Conservation (phyloP, 306 rosid genomes). For the Erythrophleum fordii region DNA sequence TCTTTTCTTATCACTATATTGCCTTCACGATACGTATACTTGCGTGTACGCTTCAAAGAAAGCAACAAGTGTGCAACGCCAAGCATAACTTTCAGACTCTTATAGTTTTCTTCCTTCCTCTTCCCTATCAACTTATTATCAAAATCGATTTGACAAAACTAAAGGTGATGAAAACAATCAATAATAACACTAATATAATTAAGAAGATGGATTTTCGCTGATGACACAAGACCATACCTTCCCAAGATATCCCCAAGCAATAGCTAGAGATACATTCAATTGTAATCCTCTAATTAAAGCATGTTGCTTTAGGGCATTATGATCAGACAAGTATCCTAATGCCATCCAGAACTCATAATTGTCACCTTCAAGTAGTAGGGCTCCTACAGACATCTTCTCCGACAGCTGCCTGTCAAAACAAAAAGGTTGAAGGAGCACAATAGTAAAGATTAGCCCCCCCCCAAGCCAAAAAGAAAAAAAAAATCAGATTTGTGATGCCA, state of each 20-base stretch:
- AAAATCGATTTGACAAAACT: constrained; percentile 2
- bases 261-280: constrained; percentile 80
- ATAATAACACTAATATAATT: constrained; percentile 1
- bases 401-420: constrained; percentile 66
- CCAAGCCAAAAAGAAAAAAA: background rate
- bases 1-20: too few relatives aligned
- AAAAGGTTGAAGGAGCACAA: constrained; percentile 37
- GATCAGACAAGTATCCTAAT: constrained; percentile 73
- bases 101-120: background rate
- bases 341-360: constrained; percentile 91
- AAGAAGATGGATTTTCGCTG: background rate
- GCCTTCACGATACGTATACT: too few relatives aligned
- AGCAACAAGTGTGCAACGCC: too few relatives aligned
- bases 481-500: constrained; percentile 32
- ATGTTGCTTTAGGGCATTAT: constrained; percentile 79
- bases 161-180: background rate
- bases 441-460: constrained; percentile 24
- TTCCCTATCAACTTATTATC: background rate
- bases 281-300: constrained; percentile 87
- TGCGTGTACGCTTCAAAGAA: too few relatives aligned
- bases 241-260: constrained; percentile 93
- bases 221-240: constrained; percentile 64
- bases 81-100: background rate
- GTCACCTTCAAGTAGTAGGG: constrained; percentile 87
- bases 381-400: constrained; percentile 89